Evolutionary conservation across 2,329 filamentous ascomycete genomes (phyloP).

Genomic region (Cladosporium sp.): DNA sequence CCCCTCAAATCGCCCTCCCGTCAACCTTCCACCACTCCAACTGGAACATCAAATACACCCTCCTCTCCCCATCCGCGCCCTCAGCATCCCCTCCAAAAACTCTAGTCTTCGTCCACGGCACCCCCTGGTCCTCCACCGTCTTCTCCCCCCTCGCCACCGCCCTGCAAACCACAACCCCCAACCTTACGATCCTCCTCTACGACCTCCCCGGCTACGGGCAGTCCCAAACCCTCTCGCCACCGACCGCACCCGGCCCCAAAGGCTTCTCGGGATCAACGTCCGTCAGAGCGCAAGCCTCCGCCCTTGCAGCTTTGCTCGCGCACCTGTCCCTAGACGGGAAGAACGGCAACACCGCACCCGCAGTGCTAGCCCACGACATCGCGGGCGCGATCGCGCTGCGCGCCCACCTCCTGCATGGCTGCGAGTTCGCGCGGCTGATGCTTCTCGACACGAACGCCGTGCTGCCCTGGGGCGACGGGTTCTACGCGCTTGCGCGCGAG

Average conservation of each 20-base stretch:
- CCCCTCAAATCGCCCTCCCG: not conserved
- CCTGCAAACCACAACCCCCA: constrained; percentile 25
- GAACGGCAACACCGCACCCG: constrained; percentile 25
- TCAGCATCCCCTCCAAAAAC: constrained; percentile 33
- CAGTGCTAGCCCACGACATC: constrained; percentile 50
- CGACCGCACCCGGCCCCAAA: not conserved
- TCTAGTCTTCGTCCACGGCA: constrained; percentile 51
- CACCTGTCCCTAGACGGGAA: constrained; percentile 32
- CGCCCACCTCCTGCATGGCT: constrained; percentile 38
- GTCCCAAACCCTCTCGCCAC: constrained; percentile 31
- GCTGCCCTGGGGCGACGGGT: constrained; percentile 45
- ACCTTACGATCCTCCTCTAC: constrained; percentile 43
- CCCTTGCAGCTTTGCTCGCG: constrained; percentile 42
- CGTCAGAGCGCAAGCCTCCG: constrained; percentile 42
- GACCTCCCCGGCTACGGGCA: constrained; percentile 50
- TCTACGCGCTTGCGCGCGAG: constrained; percentile 45
- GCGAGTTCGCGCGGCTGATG: constrained; percentile 25
- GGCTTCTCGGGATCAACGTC: constrained; percentile 36
- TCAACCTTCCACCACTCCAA: constrained; percentile 5
- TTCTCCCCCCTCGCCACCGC: constrained; percentile 41
- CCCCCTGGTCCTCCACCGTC: constrained; percentile 48
- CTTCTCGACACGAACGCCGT: constrained; percentile 48
- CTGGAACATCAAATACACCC: constrained; percentile 17
- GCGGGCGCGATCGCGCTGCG: constrained; percentile 46
- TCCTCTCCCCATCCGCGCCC: constrained; percentile 7